These are phyloP conservation scores for Rhexocercosporidium sp. DNA, from an alignment of 2,329 filamentous ascomycete genomes.

Conservation along the genomic window DNA sequence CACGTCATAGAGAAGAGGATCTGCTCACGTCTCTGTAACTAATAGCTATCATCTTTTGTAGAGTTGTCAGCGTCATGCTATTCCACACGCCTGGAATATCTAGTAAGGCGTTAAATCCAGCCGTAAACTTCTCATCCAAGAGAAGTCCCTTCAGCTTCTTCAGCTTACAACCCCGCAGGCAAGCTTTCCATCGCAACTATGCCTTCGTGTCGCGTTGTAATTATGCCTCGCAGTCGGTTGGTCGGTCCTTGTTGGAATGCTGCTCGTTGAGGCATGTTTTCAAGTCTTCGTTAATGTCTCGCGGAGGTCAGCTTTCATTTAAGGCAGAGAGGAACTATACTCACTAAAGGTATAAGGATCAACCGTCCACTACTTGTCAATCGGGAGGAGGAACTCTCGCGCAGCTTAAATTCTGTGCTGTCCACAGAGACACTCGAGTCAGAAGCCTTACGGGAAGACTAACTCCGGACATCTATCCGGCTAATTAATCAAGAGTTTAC, in stretches of 20 bases:
- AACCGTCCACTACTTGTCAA: background rate
- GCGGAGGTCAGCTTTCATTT: background rate
- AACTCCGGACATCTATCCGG: slow-evolving; percentile 11
- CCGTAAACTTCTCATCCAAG: slow-evolving; percentile 16
- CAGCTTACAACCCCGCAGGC: slow-evolving; percentile 4
- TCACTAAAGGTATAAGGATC: background rate
- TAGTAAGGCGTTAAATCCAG: slow-evolving; percentile 23
- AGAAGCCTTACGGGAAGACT: background rate
- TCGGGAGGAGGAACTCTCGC: background rate
- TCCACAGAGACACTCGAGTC: background rate
- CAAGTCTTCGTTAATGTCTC: background rate
- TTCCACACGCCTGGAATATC: slow-evolving; percentile 26
- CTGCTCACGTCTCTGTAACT: slow-evolving; percentile 16
- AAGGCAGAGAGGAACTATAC: background rate
- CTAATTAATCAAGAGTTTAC: slow-evolving; percentile 19
- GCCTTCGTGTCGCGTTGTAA: slow-evolving; percentile 6
- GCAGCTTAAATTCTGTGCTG: background rate
- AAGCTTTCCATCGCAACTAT: background rate
- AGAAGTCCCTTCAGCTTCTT: slow-evolving; percentile 7
- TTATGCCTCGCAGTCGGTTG: background rate
- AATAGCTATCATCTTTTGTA: slow-evolving; percentile 22
- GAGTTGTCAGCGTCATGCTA: slow-evolving; percentile 26
- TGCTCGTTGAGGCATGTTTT: slow-evolving; percentile 5
- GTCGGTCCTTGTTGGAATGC: background rate
- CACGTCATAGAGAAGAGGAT: slow-evolving; percentile 2